phyloP scores from a whole-genome alignment of 2,329 filamentous ascomycete species.

The Paradendryphiella salina region DNA sequence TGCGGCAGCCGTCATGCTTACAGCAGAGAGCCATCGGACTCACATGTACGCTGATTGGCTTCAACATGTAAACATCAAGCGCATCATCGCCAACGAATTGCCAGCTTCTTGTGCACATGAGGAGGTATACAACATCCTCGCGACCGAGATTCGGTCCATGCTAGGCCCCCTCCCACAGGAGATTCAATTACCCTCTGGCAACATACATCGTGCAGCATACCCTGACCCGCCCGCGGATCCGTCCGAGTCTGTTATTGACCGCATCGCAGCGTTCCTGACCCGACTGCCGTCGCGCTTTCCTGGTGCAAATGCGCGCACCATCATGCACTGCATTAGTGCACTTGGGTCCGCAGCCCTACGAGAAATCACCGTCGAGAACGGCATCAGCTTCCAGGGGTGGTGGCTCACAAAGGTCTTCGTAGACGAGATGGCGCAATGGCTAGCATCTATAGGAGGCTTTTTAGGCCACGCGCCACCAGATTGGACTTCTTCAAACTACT shows the following conservation, averaged over 20 bases:
- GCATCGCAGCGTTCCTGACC: constrained; percentile 74
- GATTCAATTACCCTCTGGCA: constrained; percentile 65
- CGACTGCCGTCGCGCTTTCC: constrained; percentile 72
- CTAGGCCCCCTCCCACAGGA: constrained; percentile 69
- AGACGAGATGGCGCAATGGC: constrained; percentile 89
- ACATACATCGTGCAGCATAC: constrained; percentile 43
- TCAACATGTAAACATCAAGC: constrained; percentile 60
- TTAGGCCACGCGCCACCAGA: constrained; percentile 59
- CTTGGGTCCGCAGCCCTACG: constrained; percentile 77
- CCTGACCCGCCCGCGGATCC: constrained; percentile 33
- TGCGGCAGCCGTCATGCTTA: constrained; percentile 89
- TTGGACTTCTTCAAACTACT: constrained; percentile 31
- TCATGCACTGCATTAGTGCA: constrained; percentile 75
- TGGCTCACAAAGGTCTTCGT: constrained; percentile 96
- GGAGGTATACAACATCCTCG: constrained; percentile 60
- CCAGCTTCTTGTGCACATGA: constrained; percentile 57
- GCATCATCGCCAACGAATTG: constrained; percentile 60
- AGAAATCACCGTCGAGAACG: constrained; percentile 77
- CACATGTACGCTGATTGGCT: constrained; percentile 97
- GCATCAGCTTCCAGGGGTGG: constrained; percentile 85
- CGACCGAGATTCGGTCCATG: constrained; percentile 67
- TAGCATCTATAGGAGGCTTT: constrained; percentile 89
- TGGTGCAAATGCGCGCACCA: constrained; percentile 69
- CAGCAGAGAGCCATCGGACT: constrained; percentile 83
- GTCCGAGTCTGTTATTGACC: constrained; percentile 66